Conservation (phyloP, 2,329 filamentous ascomycete species). For the Juglanconis oblonga region DNA sequence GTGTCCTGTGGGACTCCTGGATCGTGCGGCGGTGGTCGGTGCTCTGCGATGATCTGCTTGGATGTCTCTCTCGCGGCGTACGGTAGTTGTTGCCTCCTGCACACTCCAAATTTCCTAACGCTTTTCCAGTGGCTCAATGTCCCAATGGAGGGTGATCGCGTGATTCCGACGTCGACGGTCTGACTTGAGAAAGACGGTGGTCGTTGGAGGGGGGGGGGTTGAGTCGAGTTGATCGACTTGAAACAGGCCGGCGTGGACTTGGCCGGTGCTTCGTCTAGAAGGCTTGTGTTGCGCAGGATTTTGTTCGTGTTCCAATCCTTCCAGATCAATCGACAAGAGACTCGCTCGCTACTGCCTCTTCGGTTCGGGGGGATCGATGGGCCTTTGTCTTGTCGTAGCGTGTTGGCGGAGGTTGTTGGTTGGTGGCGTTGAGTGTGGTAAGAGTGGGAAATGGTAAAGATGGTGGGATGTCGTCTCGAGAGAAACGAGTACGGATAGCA, state of each 20-base stretch:
- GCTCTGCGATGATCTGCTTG: background rate
- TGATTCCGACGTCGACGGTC: background rate
- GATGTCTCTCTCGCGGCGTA: background rate
- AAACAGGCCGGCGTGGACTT: constrained; percentile 17
- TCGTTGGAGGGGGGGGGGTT: constrained; percentile 9
- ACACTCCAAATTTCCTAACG: too few species aligned
- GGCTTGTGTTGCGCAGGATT: background rate
- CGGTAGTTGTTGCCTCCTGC: background rate
- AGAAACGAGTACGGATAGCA: too few species aligned
- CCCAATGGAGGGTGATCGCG: background rate
- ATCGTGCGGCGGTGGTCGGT: background rate
- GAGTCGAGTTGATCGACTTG: constrained; percentile 5
- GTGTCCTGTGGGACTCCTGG: background rate
- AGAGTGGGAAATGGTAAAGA: too few species aligned
- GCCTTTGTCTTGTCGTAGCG: too few species aligned
- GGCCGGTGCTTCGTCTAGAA: constrained; percentile 2
- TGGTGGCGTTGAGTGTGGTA: too few species aligned
- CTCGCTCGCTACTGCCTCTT: too few species aligned
- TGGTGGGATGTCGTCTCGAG: too few species aligned
- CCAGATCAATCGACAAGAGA: too few species aligned
- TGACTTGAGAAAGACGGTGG: constrained; percentile 13
- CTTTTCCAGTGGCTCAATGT: too few species aligned
- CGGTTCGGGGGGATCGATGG: too few species aligned
- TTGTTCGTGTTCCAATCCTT: background rate
- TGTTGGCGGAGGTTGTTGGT: too few species aligned